These are phyloP conservation scores for Bipolaris bicolor DNA, from an alignment of 2,329 filamentous ascomycete species.

Conservation along the genomic window DNA sequence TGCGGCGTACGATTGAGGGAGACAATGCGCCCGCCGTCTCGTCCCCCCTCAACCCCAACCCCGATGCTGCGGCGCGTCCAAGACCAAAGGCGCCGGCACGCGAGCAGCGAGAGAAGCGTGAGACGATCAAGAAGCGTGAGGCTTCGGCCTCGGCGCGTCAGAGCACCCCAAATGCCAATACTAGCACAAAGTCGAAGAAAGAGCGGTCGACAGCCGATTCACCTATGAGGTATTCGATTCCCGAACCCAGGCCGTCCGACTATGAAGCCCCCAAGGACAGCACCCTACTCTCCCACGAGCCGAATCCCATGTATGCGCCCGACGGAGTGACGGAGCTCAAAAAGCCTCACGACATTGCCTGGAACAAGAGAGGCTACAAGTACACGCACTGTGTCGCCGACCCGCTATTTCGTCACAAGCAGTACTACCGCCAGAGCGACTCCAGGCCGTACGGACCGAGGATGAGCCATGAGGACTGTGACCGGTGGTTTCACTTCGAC, in stretches of 20 bases:
- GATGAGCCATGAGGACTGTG: conserved; percentile 91
- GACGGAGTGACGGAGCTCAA: conserved; percentile 52
- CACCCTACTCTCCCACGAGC: conserved; percentile 56
- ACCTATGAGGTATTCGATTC: conserved; percentile 59
- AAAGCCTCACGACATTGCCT: conserved; percentile 61
- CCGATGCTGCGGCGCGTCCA: conserved; percentile 54
- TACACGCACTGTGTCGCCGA: conserved; percentile 93
- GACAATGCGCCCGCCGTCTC: conserved; percentile 73
- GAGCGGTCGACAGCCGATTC: conserved; percentile 48
- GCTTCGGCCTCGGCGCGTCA: conserved; percentile 49
- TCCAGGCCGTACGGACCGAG: conserved; percentile 81
- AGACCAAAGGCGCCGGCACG: conserved; percentile 49
- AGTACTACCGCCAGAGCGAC: conserved; percentile 90
- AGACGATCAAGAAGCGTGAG: conserved; percentile 62
- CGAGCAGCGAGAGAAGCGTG: conserved; percentile 58
- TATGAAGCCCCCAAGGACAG: conserved; percentile 58
- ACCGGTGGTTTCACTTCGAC: conserved; percentile 79
- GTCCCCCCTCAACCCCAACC: conserved; percentile 73
- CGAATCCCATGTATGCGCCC: conserved; percentile 51
- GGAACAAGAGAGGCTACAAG: conserved; percentile 75
- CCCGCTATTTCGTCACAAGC: conserved; percentile 80
- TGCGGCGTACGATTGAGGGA: conserved; percentile 72
- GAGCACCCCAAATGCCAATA: conserved; percentile 49
- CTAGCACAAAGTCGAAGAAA: conserved; percentile 48
- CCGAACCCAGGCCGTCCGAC: conserved; percentile 54